A percentile compares a stretch with the other conserved stretches of the same genome.
phyloP scores from a whole-genome alignment of 495 filamentous ascomycete genomes.

The Astrothelium subdiscretum region DNA sequence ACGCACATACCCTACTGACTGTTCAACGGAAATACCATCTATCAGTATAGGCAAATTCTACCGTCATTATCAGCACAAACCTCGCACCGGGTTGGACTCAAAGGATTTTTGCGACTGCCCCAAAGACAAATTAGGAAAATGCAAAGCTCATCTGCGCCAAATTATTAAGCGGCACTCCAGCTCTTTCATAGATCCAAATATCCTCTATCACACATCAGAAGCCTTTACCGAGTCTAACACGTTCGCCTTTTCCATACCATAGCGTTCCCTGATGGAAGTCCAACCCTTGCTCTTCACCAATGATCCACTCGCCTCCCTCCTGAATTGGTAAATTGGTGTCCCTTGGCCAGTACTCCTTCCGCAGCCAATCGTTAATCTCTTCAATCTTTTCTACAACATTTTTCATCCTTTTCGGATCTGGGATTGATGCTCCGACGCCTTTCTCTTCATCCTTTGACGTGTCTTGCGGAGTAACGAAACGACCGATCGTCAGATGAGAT shows the following conservation, averaged over 20 bases:
- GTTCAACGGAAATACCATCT: no score
- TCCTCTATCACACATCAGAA: constrained; percentile 9
- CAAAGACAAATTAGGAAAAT: no score
- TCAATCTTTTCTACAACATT: constrained; percentile 57
- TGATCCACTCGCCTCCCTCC: constrained; percentile 47
- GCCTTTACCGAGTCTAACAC: constrained; percentile 13
- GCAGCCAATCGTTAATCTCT: constrained; percentile 60
- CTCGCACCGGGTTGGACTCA: no score
- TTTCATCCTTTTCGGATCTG: constrained; percentile 37
- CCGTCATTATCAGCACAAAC: no score
- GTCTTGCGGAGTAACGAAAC: constrained; percentile 54
- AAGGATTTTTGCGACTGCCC: no score
- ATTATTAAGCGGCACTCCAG: background rate
- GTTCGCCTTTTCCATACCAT: constrained; percentile 21
- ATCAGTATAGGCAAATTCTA: no score
- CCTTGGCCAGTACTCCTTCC: constrained; percentile 53
- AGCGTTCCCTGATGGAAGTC: constrained; percentile 15
- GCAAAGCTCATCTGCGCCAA: background rate
- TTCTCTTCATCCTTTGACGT: constrained; percentile 11
- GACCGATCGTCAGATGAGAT: constrained; percentile 75
- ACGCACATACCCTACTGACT: no score
- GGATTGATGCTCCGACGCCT: background rate
- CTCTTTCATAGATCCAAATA: background rate
- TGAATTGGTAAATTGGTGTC: constrained; percentile 33
- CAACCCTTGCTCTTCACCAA: constrained; percentile 19